Conservation (phyloP, 139 green algal genomes). For the Choricystis sp. region DNA sequence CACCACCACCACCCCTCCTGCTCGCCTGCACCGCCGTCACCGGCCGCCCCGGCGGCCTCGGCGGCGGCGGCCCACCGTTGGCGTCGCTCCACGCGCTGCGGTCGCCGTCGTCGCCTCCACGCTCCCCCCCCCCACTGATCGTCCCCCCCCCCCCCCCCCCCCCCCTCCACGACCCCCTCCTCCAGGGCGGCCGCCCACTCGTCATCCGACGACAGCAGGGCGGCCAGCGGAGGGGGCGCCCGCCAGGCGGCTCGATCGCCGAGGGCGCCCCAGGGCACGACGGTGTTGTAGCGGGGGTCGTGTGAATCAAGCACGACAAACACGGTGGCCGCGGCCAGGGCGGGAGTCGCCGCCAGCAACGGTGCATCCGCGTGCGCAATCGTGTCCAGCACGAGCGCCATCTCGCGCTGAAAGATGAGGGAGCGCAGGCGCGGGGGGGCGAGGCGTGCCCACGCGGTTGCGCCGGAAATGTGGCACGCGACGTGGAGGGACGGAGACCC, state of each 20-base stretch:
- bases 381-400: slow-evolving; percentile 72
- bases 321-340: slow-evolving; percentile 32
- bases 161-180: no score
- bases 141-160: no score
- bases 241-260: slow-evolving; percentile 37
- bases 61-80: no score
- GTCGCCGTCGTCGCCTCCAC: no score
- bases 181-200: no score
- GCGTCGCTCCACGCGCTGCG: no score
- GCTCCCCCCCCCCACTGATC: no score
- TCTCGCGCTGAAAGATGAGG: slow-evolving; percentile 82
- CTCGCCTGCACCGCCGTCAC: no score
- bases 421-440: slow-evolving; percentile 60
- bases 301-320: slow-evolving; percentile 58
- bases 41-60: no score
- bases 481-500: slow-evolving; percentile 47
- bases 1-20: no score
- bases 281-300: slow-evolving; percentile 31
- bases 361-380: slow-evolving; percentile 48
- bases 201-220: no score
- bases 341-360: slow-evolving; percentile 26
- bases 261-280: slow-evolving; percentile 49
- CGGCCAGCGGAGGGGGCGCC: not conserved
- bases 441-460: slow-evolving; percentile 63
- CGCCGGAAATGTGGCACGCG: slow-evolving; percentile 77